A percentile compares a stretch with the other conserved stretches of the same genome.
Evolutionary conservation across 768 basidiomycete genomes (phyloP).

Genomic region (Clavaria fumosa): DNA sequence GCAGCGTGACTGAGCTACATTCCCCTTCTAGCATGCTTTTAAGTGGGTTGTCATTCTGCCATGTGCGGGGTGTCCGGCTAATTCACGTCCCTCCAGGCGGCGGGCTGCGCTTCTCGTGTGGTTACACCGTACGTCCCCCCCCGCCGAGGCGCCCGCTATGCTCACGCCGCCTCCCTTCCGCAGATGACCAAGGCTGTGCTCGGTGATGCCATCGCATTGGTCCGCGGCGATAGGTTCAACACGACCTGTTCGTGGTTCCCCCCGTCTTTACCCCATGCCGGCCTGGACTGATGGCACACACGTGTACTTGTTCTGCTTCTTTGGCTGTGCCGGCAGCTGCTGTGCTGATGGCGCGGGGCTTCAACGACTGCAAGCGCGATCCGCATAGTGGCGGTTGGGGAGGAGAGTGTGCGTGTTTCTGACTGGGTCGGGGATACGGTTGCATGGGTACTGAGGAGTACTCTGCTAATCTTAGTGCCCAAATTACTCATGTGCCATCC

Average conservation of each 20-base stretch:
- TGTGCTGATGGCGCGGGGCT: too few species aligned
- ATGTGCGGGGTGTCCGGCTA: too few species aligned
- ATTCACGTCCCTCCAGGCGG: too few species aligned
- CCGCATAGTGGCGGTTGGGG: too few species aligned
- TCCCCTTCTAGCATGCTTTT: conserved; percentile 36
- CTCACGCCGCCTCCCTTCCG: not conserved
- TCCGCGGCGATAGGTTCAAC: conserved; percentile 38
- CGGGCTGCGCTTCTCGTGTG: conserved; percentile 40
- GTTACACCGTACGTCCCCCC: conserved; percentile 31
- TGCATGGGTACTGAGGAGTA: too few species aligned
- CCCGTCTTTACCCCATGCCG: too few species aligned
- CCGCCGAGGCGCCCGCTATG: not conserved
- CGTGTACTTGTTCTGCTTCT: too few species aligned
- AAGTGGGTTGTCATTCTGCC: too few species aligned
- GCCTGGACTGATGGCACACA: not conserved
- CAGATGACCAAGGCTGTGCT: conserved; percentile 35
- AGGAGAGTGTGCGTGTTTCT: too few species aligned
- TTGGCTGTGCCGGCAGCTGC: conserved; percentile 18
- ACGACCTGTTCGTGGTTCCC: conserved; percentile 26
- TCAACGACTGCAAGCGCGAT: too few species aligned
- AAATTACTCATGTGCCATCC: conserved; percentile 31
- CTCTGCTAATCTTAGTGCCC: conserved; percentile 18
- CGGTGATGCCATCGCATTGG: conserved; percentile 36
- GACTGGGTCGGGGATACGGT: too few species aligned
- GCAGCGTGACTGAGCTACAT: too few species aligned